A percentile compares a stretch with the other conserved stretches of the same genome.
phyloP scores from a whole-genome alignment of 495 filamentous ascomycete species.

The Hypoxylon trugodes region DNA sequence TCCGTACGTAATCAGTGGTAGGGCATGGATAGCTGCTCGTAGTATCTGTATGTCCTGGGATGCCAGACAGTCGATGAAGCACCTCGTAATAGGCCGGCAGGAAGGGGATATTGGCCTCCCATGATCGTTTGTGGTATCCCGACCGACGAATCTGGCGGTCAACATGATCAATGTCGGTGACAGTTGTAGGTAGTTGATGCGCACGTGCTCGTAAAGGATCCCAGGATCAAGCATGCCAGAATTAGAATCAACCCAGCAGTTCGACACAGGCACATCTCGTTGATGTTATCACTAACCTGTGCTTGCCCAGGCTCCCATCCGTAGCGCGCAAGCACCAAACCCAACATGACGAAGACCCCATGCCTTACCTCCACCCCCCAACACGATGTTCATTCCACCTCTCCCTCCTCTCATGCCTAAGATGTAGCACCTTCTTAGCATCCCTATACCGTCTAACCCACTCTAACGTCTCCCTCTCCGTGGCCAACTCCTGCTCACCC shows the following conservation, averaged over 20 bases:
- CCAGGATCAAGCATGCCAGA: not conserved
- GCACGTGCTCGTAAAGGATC: not conserved
- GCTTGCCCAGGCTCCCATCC: not conserved
- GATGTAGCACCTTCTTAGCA: conserved; percentile 75
- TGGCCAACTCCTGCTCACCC: conserved; percentile 52
- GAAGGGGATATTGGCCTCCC: not conserved
- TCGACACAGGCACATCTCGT: not conserved
- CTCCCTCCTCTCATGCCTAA: conserved; percentile 81
- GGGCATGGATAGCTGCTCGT: too few relatives aligned
- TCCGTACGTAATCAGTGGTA: too few relatives aligned
- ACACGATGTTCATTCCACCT: conserved; percentile 95
- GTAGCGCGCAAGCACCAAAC: not conserved
- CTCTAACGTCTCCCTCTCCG: conserved; percentile 81
- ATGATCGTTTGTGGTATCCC: not conserved
- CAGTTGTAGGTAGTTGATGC: not conserved
- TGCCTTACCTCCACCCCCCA: conserved; percentile 82
- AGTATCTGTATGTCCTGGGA: not conserved
- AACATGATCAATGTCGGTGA: not conserved
- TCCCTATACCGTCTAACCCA: conserved; percentile 83
- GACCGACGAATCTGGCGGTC: not conserved
- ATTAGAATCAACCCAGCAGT: not conserved
- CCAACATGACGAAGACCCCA: too few relatives aligned
- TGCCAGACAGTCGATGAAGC: not conserved
- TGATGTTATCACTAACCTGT: too few relatives aligned
- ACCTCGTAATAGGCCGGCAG: not conserved